Percentiles rank a stretch among this genome's conserved stretches.
Conservation (phyloP, 2,329 filamentous ascomycete genomes). For the Epichloe baconii region DNA sequence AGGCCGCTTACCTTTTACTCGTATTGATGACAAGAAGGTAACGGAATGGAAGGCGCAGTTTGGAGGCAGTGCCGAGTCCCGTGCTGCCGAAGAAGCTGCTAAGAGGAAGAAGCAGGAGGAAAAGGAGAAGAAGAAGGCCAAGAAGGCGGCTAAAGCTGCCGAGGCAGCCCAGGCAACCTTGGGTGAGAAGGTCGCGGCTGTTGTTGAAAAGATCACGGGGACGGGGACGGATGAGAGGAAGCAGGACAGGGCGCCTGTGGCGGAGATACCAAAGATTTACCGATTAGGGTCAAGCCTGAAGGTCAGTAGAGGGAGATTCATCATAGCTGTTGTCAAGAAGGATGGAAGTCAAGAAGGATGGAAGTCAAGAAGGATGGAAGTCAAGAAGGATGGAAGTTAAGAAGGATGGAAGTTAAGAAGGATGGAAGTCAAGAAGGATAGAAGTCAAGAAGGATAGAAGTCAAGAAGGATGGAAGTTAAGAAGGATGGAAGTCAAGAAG, state of each 20-base stretch:
- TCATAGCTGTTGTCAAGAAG: too few relatives aligned
- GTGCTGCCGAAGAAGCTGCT: conserved; percentile 35
- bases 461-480: too few relatives aligned
- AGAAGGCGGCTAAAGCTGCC: conserved; percentile 24
- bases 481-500: too few relatives aligned
- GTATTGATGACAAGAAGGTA: conserved; percentile 69
- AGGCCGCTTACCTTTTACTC: conserved; percentile 64
- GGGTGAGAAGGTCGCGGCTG: conserved; percentile 3
- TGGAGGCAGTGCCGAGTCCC: conserved; percentile 39
- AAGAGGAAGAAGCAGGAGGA: conserved; percentile 38
- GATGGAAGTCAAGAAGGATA: too few relatives aligned
- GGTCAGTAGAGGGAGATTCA: background rate
- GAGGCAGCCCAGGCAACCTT: conserved; percentile 13
- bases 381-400: too few relatives aligned
- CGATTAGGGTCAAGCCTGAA: conserved; percentile 11
- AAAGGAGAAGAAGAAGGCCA: conserved; percentile 27
- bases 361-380: too few relatives aligned
- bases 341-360: too few relatives aligned
- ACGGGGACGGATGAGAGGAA: conserved; percentile 3
- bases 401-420: too few relatives aligned
- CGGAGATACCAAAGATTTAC: conserved; percentile 12
- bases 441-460: too few relatives aligned
- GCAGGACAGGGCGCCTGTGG: conserved; percentile 8
- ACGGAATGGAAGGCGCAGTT: conserved; percentile 72
- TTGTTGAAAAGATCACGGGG: background rate